A percentile compares a stretch with the other conserved stretches of the same genome.
These are phyloP conservation scores for Trypanosoma melophagium DNA, from an alignment of 208 protist genomes.

Conservation along the genomic window DNA sequence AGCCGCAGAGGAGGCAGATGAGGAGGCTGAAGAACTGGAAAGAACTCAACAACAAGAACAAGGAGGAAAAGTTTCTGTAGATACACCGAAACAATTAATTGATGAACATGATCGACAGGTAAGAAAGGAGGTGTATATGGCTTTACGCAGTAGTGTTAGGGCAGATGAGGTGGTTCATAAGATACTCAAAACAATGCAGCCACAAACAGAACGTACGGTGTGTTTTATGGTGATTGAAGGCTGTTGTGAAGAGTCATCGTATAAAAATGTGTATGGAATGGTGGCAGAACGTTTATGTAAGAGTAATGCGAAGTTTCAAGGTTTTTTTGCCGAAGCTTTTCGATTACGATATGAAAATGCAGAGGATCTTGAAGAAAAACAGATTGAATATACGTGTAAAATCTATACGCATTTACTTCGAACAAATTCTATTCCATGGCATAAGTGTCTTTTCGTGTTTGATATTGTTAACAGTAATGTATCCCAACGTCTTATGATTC, in stretches of 20 bases:
- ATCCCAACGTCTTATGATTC: constrained; percentile 78
- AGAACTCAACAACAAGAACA: constrained; percentile 12
- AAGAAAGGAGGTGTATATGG: constrained; percentile 96
- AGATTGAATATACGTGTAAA: constrained; percentile 97
- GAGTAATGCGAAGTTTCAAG: constrained; percentile 86
- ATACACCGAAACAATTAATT: constrained; percentile 49
- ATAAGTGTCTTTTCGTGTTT: constrained; percentile 57
- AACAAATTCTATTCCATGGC: constrained; percentile 95
- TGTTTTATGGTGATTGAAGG: constrained; percentile 98
- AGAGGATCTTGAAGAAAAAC: constrained; percentile 94
- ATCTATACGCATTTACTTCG: constrained; percentile 97
- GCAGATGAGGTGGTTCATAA: constrained; percentile 99
- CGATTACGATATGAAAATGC: constrained; percentile 91
- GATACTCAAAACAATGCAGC: constrained; percentile 88
- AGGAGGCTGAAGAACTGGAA: constrained; percentile 35
- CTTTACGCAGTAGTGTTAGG: constrained; percentile 96
- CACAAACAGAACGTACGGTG: constrained; percentile 74
- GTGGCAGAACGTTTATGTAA: constrained; percentile 96
- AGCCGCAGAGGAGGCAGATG: constrained; percentile 48
- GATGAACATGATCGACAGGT: constrained; percentile 90
- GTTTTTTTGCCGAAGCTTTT: constrained; percentile 87
- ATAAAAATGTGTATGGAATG: constrained; percentile 95
- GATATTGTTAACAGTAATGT: constrained; percentile 75
- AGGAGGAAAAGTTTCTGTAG: background rate
- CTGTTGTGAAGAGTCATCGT: constrained; percentile 96